Base-by-base conservation (phyloP, 495 filamentous ascomycete species). In the Aspergillus sclerotioniger region DNA sequence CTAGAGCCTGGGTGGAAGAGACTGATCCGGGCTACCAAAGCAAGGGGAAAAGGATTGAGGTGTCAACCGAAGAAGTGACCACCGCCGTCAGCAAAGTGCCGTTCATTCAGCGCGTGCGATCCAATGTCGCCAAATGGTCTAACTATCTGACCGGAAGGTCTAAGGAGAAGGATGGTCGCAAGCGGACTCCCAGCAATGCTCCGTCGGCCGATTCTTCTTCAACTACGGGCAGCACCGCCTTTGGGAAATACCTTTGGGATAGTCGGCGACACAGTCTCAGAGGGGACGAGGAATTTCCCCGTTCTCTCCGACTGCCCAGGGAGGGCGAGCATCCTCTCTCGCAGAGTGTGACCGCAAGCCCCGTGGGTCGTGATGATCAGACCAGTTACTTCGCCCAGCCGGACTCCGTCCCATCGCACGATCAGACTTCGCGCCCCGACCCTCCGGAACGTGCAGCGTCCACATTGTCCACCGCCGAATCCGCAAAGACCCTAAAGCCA, bases 21-120 rank as follows among this genome's bases (percentile, higher is more conserved):
- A 96, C 91, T 6, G 95, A 99, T 68, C 92, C 93, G 6, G 86
- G 81, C 20, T 82, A 85, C 28, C 87, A 87, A 58, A 88, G 87
- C 57, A 86, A 92, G 53, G 91, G 91, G 58, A 88, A 90, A 72
- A 90, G 85, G 75, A 98, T 99, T 62, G 88, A 96, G 67, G 90
- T 99, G 48, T 92, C 94, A 13, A 88, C 87, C 52, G 85, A 88
- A 63, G 94, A 99, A 70, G 85, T 99, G 58, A 90, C 90, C 25
- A 84, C 83, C 43, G 95, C 94, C 51, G 95, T 99, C 59, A 87
- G 94, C 16, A 91, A 90, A 49, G 84, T 97, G 37, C 91, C 87
- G 5, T 84, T 97, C 58, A 80, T 98, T 7, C 88, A 95, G 66
- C 85, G 90, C 32, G 77, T 80, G 49, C 73, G 73, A 17, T 77